Conservation (phyloP, 2,329 filamentous ascomycete genomes). For the Metarhizium rileyi region DNA sequence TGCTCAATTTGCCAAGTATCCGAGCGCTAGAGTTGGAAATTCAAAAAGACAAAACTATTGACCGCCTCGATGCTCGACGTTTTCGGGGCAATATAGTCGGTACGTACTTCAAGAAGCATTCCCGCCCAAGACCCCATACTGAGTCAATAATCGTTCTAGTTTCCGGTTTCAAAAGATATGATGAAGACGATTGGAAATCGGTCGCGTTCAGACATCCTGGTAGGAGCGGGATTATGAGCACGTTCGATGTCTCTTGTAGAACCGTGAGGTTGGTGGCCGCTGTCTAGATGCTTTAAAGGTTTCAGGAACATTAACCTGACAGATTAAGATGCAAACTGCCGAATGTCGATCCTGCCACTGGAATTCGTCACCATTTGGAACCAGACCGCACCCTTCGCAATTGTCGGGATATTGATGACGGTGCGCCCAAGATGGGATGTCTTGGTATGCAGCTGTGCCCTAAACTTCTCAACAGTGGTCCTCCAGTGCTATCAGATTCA, state of each 20-base stretch:
- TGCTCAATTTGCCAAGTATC: slow-evolving; percentile 57
- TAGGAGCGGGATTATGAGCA: slow-evolving; percentile 8
- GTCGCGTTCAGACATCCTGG: slow-evolving; percentile 41
- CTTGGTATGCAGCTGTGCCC: slow-evolving; percentile 59
- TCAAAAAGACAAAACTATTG: slow-evolving; percentile 35
- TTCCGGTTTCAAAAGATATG: slow-evolving; percentile 52
- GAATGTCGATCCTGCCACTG: slow-evolving; percentile 56
- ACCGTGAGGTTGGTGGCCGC: slow-evolving; percentile 44
- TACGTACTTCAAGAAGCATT: slow-evolving; percentile 20
- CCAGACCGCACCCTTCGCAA: slow-evolving; percentile 49
- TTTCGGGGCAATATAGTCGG: slow-evolving; percentile 66
- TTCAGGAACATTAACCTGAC: background rate
- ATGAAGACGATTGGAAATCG: slow-evolving; percentile 61
- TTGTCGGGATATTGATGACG: slow-evolving; percentile 50
- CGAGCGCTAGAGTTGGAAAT: slow-evolving; percentile 49
- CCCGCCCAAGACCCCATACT: background rate
- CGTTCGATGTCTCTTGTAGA: slow-evolving; percentile 51
- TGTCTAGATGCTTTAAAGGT: background rate
- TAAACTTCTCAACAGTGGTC: slow-evolving; percentile 28
- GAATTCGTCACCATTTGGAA: slow-evolving; percentile 42
- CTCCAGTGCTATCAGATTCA: slow-evolving; percentile 25
- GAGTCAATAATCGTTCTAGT: slow-evolving; percentile 28
- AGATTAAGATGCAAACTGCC: slow-evolving; percentile 53
- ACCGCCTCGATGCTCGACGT: slow-evolving; percentile 48
- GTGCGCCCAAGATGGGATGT: slow-evolving; percentile 45